These are phyloP conservation scores for Lipomyces spencermartinsiae DNA, from an alignment of 805 yeast genomes.

Conservation along the genomic window DNA sequence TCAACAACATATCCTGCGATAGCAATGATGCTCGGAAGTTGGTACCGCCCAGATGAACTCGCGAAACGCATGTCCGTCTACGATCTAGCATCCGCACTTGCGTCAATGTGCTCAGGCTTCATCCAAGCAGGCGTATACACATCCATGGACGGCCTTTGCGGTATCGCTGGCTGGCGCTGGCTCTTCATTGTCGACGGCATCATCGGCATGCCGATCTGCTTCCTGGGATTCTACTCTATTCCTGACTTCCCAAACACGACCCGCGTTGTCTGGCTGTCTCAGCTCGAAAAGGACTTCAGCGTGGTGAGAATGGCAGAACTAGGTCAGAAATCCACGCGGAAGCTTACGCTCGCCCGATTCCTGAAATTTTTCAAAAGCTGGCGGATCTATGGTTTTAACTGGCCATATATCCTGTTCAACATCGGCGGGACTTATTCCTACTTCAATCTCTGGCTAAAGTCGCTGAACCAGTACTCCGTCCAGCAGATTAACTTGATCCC, in stretches of 20 bases:
- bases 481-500: slow-evolving; percentile 23
- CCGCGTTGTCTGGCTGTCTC: slow-evolving; percentile 11
- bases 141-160: slow-evolving; percentile 35
- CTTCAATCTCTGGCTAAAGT: slow-evolving; percentile 22
- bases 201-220: slow-evolving; percentile 48
- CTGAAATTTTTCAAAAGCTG: slow-evolving; percentile 13
- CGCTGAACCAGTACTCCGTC: slow-evolving; percentile 16
- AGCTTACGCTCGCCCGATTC: slow-evolving; percentile 12
- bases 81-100: slow-evolving; percentile 50
- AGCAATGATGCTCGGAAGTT: slow-evolving; percentile 54
- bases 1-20: slow-evolving; percentile 65
- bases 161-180: slow-evolving; percentile 49
- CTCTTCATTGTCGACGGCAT: slow-evolving; percentile 58
- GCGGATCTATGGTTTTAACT: slow-evolving; percentile 21
- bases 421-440: slow-evolving; percentile 8
- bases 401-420: slow-evolving; percentile 23
- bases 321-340: slow-evolving; percentile 11
- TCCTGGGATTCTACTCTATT: slow-evolving; percentile 50
- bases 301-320: slow-evolving; percentile 17
- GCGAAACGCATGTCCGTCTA: slow-evolving; percentile 52
- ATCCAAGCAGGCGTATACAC: slow-evolving; percentile 56
- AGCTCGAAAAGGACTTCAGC: slow-evolving; percentile 15
- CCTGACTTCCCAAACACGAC: slow-evolving; percentile 47
- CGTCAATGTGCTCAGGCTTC: slow-evolving; percentile 55
- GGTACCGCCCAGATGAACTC: slow-evolving; percentile 62